Conservation (phyloP, 1,139 yeast genomes). For the Suhomyces kunorum region DNA sequence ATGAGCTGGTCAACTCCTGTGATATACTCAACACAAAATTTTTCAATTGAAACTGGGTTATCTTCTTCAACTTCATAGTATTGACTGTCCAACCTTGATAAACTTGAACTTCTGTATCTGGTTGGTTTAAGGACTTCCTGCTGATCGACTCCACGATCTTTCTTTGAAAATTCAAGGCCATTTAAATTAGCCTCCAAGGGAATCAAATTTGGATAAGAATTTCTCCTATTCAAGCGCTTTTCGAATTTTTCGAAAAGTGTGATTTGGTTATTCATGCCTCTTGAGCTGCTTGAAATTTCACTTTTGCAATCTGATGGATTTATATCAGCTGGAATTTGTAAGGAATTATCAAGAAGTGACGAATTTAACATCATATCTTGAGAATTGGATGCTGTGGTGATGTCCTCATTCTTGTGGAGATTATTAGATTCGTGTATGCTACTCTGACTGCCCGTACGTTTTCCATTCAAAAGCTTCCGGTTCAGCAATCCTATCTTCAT, state of each 20-base stretch:
- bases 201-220: conserved; percentile 43
- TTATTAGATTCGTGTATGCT: conserved; percentile 1
- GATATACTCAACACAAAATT: conserved; percentile 27
- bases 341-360: conserved; percentile 15
- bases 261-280: conserved; percentile 1
- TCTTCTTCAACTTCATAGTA: background rate
- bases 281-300: conserved; percentile 2
- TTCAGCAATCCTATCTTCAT: conserved; percentile 42
- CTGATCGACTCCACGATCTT: conserved; percentile 7
- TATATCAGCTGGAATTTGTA: conserved; percentile 19
- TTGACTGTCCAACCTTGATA: conserved; percentile 27
- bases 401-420: no score
- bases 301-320: conserved; percentile 7
- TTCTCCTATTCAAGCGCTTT: conserved; percentile 40
- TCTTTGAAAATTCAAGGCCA: conserved; percentile 27
- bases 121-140: conserved; percentile 1
- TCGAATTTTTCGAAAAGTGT: conserved; percentile 22
- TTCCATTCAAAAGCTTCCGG: conserved; percentile 15
- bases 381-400: no score
- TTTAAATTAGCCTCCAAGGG: conserved; percentile 34
- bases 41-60: conserved; percentile 25
- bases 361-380: conserved; percentile 6
- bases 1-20: conserved; percentile 23
- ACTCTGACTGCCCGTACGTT: conserved; percentile 3
- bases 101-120: conserved; percentile 37